These are phyloP conservation scores for Gossypium schwendimanii DNA, from an alignment of 441 rosid species.

Conservation along the genomic window DNA sequence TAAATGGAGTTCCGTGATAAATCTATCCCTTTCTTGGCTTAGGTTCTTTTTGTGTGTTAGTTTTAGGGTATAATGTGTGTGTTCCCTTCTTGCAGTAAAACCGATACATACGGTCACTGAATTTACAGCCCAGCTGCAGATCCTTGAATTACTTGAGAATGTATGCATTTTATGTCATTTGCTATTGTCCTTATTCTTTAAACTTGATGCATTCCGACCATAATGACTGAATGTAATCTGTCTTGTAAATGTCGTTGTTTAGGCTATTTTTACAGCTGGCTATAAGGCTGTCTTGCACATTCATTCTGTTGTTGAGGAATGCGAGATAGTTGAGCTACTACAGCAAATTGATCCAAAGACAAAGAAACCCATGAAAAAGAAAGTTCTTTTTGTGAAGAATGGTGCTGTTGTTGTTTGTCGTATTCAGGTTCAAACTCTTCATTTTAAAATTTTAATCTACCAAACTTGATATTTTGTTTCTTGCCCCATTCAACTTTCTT, in stretches of 20 bases:
- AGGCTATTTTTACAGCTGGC: constrained; percentile 95
- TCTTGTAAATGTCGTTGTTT: constrained; percentile 2
- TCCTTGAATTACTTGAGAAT: constrained; percentile 80
- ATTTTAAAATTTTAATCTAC: background rate
- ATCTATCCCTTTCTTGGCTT: background rate
- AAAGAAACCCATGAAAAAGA: constrained; percentile 80
- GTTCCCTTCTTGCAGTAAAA: constrained; percentile 45
- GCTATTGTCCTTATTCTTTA: background rate
- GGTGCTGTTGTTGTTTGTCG: constrained; percentile 78
- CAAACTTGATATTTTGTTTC: background rate
- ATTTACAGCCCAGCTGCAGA: constrained; percentile 77
- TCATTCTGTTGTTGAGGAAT: constrained; percentile 90
- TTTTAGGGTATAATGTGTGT: constrained; percentile 6
- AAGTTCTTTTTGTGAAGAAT: constrained; percentile 81
- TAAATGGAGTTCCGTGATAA: background rate
- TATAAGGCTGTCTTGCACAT: constrained; percentile 88
- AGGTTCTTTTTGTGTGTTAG: background rate
- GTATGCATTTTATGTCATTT: constrained; percentile 29
- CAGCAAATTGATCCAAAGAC: constrained; percentile 82
- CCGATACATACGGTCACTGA: constrained; percentile 66
- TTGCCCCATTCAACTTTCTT: background rate
- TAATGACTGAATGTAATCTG: background rate
- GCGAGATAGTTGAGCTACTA: constrained; percentile 73
- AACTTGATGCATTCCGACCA: background rate
- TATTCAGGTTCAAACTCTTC: constrained; percentile 50